Evolutionary conservation across 139 green algal genomes (phyloP).

Genomic region (Haematococcus sp.): DNA sequence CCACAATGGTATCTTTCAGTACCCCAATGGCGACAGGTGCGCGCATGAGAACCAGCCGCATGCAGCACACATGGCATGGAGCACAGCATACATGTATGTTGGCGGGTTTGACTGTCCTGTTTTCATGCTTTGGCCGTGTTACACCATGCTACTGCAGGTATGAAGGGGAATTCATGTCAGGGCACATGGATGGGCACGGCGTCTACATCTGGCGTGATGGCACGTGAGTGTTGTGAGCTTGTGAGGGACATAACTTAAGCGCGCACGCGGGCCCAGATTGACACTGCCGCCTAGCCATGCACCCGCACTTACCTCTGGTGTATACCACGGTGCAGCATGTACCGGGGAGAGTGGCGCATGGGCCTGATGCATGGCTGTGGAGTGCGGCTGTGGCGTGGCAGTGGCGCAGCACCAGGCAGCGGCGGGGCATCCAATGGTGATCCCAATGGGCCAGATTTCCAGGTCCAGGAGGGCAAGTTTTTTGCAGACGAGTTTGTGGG

Average conservation of each 20-base stretch:
- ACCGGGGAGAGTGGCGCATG: conserved; percentile 64
- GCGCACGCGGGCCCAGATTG: no score
- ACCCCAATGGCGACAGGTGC: background rate
- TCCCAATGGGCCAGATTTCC: background rate
- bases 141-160: conserved; percentile 6
- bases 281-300: no score
- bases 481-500: conserved; percentile 60
- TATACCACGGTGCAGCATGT: conserved; percentile 36
- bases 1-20: background rate
- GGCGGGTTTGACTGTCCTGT: no score
- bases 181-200: conserved; percentile 55
- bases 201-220: conserved; percentile 62
- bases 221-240: conserved; percentile 34
- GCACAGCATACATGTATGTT: no score
- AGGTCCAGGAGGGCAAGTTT: conserved; percentile 61
- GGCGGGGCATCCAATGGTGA: background rate
- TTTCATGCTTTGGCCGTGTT: background rate
- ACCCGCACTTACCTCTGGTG: no score
- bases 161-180: conserved; percentile 54
- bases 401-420: conserved; percentile 21
- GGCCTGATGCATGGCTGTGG: conserved; percentile 71
- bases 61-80: background rate
- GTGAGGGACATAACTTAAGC: background rate
- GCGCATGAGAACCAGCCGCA: background rate
- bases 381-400: conserved; percentile 47